These are phyloP conservation scores for Colletotrichum shisoi DNA, from an alignment of 2,329 filamentous ascomycete genomes.

Conservation along the genomic window DNA sequence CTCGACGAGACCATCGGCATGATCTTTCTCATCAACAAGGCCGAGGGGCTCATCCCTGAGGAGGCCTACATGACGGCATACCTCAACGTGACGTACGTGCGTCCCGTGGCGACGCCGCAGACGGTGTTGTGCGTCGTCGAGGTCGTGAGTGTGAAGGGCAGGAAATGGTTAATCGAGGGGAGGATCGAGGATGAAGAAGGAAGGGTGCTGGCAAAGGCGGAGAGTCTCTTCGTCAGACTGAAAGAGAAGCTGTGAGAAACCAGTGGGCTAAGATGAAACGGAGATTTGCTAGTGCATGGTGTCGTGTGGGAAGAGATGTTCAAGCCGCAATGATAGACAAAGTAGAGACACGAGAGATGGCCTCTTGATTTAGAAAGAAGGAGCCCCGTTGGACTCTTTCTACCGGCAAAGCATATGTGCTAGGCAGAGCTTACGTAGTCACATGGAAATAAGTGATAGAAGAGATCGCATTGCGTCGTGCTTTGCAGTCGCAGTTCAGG, in stretches of 20 bases:
- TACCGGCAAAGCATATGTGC: too few species aligned
- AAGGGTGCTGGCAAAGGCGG: constrained; percentile 45
- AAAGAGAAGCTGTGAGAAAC: constrained; percentile 33
- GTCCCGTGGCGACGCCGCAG: constrained; percentile 46
- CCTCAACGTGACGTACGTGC: constrained; percentile 49
- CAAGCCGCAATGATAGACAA: too few species aligned
- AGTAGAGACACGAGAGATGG: too few species aligned
- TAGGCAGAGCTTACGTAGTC: neutral
- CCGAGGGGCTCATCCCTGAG: constrained; percentile 44
- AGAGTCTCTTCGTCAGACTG: constrained; percentile 35
- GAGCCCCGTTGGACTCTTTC: neutral
- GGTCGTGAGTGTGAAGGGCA: constrained; percentile 47
- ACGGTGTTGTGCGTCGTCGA: constrained; percentile 47
- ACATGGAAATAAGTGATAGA: neutral
- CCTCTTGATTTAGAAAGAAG: neutral
- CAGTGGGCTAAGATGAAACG: too few species aligned
- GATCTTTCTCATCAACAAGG: constrained; percentile 50
- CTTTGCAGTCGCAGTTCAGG: neutral
- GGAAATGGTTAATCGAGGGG: constrained; percentile 49
- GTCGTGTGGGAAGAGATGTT: too few species aligned
- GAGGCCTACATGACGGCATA: constrained; percentile 48
- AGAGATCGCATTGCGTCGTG: neutral
- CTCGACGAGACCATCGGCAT: constrained; percentile 51
- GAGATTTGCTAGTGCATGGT: too few species aligned
- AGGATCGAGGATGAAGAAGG: constrained; percentile 47